phyloP scores from a whole-genome alignment of 2,329 filamentous ascomycete genomes.

The Endoconidiophora laricicola region DNA sequence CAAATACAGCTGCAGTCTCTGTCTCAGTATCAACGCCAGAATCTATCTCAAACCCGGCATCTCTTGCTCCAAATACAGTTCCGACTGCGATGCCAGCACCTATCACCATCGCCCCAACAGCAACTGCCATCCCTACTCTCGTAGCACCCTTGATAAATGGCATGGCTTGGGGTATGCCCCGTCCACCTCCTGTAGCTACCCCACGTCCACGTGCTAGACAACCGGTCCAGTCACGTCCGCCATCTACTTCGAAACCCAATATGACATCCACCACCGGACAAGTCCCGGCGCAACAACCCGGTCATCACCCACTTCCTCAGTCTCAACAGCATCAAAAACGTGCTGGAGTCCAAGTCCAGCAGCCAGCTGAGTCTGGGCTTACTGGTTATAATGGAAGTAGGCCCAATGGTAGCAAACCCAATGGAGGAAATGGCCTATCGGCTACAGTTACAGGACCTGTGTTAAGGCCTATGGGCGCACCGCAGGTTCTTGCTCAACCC shows the following conservation, averaged over 20 bases:
- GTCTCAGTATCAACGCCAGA: too few species aligned
- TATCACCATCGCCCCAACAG: too few species aligned
- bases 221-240: background rate
- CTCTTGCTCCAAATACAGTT: background rate
- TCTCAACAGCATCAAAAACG: too few species aligned
- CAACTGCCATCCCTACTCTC: background rate
- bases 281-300: too few species aligned
- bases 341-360: too few species aligned
- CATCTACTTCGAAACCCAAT: background rate
- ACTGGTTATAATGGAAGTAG: too few species aligned
- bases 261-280: background rate
- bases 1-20: too few species aligned
- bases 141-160: constrained; percentile 4
- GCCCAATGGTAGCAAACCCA: too few species aligned
- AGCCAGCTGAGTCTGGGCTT: too few species aligned
- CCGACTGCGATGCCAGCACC: too few species aligned
- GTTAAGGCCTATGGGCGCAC: background rate
- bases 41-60: too few species aligned
- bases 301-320: too few species aligned
- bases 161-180: constrained; percentile 9
- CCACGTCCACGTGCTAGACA: constrained; percentile 1
- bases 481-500: background rate
- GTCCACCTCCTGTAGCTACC: background rate
- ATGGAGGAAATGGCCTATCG: background rate
- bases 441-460: background rate